Base-by-base conservation (phyloP, 345 rosid species). In the Erucastrum elatum region DNA sequence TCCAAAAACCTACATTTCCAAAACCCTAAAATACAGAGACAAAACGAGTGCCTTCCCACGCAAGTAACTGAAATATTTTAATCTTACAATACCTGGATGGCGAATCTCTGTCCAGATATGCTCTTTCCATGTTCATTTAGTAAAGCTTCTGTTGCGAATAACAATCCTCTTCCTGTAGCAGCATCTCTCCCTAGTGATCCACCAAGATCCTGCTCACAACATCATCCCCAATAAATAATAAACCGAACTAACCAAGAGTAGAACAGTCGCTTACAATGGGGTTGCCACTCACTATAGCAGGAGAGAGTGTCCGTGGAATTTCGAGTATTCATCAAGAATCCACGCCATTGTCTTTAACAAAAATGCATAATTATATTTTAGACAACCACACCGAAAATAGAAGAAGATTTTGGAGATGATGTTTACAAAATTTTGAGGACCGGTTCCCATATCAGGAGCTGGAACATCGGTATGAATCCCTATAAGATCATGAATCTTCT, bases 1-100 rank as follows among this genome's bases (percentile, higher is more conserved):
- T 97, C 99, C 97, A 95, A 15, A 97, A 90, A 39, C 99, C 98
- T 5, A 95, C 98, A 85, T 95, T 95, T 46, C 99, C 99, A 66
- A 95, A 95, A 26, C 98, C 98, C 98, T 95, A 82, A 81, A 41
- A 9, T 21, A 71, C 33, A 70, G 31, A 71, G 56, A 31, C 2
- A 4, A 21, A 76, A 4, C 55, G 12, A 70, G 51, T 75, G 1
- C 2, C 56, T 30, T 41, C 26, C 55, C 71, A 73, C 29, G 7
- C 62, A 74, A 70, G 79, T 16, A 21, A 75, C 33, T 6, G 58
- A 26, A 59, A 8, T 16, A 46, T 39, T 51, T n/a, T 60, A 6
- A 2, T 8, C 13, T 30, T 6, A 11, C 2, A 0, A 65, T 51
- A 91, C 99, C 97, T 95, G 99, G 29, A 95, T 90, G 56, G 82